A percentile compares a stretch with the other conserved stretches of the same genome.
Conservation (phyloP, 257 asterid species). For the Eucommia ulmoides region DNA sequence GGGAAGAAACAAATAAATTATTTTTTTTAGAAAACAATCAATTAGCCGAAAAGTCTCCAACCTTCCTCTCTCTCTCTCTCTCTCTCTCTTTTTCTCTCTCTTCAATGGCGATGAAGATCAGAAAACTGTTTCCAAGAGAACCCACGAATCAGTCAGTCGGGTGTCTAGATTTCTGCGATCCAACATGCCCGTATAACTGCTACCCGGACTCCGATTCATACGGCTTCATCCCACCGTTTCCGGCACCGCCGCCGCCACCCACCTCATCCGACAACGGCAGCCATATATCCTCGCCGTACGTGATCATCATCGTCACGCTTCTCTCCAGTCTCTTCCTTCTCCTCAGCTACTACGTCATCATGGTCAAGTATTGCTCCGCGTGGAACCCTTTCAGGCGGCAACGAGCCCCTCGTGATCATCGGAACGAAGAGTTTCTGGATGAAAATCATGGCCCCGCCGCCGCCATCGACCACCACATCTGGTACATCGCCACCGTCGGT, state of each 20-base stretch:
- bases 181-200: background rate
- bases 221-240: background rate
- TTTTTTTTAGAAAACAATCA: too few relatives aligned
- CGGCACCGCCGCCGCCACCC: slow-evolving; percentile 3
- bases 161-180: background rate
- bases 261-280: background rate
- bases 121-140: background rate
- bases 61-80: too few relatives aligned
- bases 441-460: slow-evolving; percentile 19
- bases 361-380: slow-evolving; percentile 10
- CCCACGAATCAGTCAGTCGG: background rate
- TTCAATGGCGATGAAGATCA: background rate
- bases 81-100: background rate
- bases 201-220: background rate
- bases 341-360: slow-evolving; percentile 14
- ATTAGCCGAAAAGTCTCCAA: too few relatives aligned
- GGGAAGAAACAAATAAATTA: too few relatives aligned
- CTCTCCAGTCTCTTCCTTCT: slow-evolving; percentile 15
- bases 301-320: slow-evolving; percentile 13
- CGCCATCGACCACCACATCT: slow-evolving; percentile 2
- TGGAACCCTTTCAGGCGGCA: slow-evolving; percentile 11
- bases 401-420: background rate
- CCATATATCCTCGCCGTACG: slow-evolving; percentile 8
- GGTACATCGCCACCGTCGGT: slow-evolving; percentile 9
- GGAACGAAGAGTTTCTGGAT: slow-evolving; percentile 13